Evolutionary conservation across 2,329 filamentous ascomycete species (phyloP).

Genomic region (Cryphonectria nitschkei): DNA sequence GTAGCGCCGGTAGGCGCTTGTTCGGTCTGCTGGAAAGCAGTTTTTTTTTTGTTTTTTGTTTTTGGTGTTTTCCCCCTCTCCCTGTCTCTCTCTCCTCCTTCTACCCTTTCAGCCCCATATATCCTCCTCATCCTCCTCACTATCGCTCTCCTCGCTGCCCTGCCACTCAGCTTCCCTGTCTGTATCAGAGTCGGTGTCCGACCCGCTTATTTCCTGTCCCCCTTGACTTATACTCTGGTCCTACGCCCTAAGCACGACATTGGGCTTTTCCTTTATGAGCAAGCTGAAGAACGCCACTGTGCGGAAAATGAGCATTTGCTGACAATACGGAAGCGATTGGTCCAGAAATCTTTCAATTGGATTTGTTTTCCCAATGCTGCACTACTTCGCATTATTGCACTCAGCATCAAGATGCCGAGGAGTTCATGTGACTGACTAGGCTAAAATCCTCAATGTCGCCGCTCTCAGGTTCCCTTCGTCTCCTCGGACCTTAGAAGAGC

Average conservation of each 20-base stretch:
- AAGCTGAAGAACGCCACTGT: background rate
- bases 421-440: background rate
- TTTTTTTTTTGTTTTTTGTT: too few species aligned
- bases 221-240: too few species aligned
- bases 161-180: too few species aligned
- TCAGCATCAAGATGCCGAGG: background rate
- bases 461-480: background rate
- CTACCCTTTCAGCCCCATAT: too few species aligned
- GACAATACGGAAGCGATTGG: background rate
- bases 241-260: background rate
- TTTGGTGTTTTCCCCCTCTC: too few species aligned
- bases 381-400: background rate
- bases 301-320: background rate
- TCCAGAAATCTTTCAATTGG: background rate
- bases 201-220: too few species aligned
- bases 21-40: too few species aligned
- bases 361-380: background rate
- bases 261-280: background rate
- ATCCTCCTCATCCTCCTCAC: too few species aligned
- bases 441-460: background rate
- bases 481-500: background rate
- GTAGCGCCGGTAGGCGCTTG: too few species aligned
- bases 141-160: too few species aligned
- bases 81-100: too few species aligned
- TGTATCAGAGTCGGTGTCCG: too few species aligned